These are phyloP conservation scores for Knoxdaviesia proteae DNA, from an alignment of 2,329 filamentous ascomycete species.

Conservation along the genomic window DNA sequence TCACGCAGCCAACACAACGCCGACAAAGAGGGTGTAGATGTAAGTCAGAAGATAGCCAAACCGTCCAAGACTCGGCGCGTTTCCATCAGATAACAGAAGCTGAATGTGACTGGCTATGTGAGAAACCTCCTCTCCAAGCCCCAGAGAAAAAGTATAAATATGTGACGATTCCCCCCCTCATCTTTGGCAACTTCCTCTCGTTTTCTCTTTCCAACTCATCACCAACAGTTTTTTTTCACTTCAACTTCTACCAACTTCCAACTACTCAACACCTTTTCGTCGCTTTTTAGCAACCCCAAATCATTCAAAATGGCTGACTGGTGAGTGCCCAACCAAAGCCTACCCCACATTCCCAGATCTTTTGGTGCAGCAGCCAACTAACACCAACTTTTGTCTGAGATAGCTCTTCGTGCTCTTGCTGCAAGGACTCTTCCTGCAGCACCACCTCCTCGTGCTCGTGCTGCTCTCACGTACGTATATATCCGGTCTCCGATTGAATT, in stretches of 20 bases:
- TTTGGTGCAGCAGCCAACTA: too few species aligned
- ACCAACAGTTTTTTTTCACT: not conserved
- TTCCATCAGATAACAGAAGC: too few species aligned
- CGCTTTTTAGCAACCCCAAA: not conserved
- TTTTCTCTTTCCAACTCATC: not conserved
- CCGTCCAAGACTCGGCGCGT: not conserved
- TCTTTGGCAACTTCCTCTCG: not conserved
- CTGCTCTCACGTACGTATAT: too few species aligned
- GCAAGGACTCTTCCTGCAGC: too few species aligned
- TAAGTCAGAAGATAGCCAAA: not conserved
- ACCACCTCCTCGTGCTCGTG: too few species aligned
- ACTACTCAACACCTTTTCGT: not conserved
- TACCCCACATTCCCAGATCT: too few species aligned
- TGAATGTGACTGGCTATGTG: not conserved
- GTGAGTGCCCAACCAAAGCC: not conserved
- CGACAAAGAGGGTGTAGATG: too few species aligned
- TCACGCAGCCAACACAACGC: too few species aligned
- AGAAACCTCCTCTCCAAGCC: not conserved
- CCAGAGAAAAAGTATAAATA: conserved; percentile 1
- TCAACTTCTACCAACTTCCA: not conserved
- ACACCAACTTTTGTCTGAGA: too few species aligned
- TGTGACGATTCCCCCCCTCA: not conserved
- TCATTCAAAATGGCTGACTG: conserved; percentile 4
- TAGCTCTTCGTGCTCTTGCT: too few species aligned
- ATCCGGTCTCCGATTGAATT: too few species aligned